These are phyloP conservation scores for Cornus controversa DNA, from an alignment of 148 eudicot species.

Conservation along the genomic window DNA sequence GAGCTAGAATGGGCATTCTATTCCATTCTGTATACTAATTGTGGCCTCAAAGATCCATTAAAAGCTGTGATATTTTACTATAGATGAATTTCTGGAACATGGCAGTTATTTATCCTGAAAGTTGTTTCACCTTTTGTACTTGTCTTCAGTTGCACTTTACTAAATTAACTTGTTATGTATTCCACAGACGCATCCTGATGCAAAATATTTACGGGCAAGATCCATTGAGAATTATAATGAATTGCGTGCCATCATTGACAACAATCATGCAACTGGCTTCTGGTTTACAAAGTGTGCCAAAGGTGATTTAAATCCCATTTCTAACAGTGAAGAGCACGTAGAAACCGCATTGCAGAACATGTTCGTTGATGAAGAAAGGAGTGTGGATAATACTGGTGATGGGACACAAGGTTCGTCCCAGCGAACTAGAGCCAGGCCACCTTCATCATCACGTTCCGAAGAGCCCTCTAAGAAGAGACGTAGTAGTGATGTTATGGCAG, in stretches of 20 bases:
- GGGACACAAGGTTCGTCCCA: neutral
- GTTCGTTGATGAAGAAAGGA: conserved; percentile 1
- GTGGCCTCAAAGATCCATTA: neutral
- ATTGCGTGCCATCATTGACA: conserved; percentile 3
- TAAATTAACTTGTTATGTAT: neutral
- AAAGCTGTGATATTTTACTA: neutral
- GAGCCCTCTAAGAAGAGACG: conserved; percentile 13
- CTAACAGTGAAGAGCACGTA: conserved; percentile 7
- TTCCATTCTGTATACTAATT: too few species aligned
- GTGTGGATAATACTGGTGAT: conserved; percentile 5
- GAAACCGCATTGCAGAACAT: conserved; percentile 7
- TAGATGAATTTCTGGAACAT: neutral
- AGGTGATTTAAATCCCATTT: neutral
- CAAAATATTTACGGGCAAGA: conserved; percentile 10
- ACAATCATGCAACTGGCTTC: neutral
- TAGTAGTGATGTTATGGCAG: neutral
- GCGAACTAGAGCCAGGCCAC: neutral
- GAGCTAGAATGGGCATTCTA: too few species aligned
- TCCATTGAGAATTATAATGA: conserved; percentile 9
- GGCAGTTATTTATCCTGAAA: neutral
- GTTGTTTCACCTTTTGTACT: neutral
- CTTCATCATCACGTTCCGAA: conserved; percentile 2
- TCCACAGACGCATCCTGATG: conserved; percentile 15
- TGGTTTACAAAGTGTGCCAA: conserved; percentile 2
- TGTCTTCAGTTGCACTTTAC: neutral